Percentiles rank a stretch among this genome's conserved stretches.
Evolutionary conservation across 2,329 filamentous ascomycete species (phyloP).

Genomic region (Teratosphaeria pseudoeucalypti): DNA sequence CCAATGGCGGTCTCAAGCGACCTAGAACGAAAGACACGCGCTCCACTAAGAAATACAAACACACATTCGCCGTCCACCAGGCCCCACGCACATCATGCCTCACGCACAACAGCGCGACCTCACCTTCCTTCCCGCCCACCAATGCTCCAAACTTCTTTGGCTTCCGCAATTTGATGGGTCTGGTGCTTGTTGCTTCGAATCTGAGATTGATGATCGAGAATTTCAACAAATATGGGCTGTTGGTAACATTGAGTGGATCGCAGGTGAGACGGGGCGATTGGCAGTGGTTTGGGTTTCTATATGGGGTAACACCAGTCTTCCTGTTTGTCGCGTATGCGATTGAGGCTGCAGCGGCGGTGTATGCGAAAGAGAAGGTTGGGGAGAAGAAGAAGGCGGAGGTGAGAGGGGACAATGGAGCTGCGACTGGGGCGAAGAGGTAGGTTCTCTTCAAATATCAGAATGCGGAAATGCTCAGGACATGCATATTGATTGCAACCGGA

Average conservation of each 20-base stretch:
- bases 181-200: slow-evolving; percentile 87
- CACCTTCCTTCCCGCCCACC: slow-evolving; percentile 15
- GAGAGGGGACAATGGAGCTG: slow-evolving; percentile 6
- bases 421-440: slow-evolving; percentile 2
- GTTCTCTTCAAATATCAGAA: neutral
- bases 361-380: slow-evolving; percentile 60
- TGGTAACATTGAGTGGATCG: slow-evolving; percentile 77
- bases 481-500: neutral
- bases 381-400: slow-evolving; percentile 34
- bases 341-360: slow-evolving; percentile 69
- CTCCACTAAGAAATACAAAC: slow-evolving; percentile 62
- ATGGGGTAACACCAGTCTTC: slow-evolving; percentile 80
- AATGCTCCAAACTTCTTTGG: slow-evolving; percentile 73
- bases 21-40: neutral
- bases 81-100: slow-evolving; percentile 64
- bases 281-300: slow-evolving; percentile 46
- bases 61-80: slow-evolving; percentile 80
- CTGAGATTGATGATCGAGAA: slow-evolving; percentile 92
- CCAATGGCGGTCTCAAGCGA: neutral
- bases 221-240: slow-evolving; percentile 90
- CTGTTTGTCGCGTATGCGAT: slow-evolving; percentile 84
- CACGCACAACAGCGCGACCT: slow-evolving; percentile 62
- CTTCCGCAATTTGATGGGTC: slow-evolving; percentile 91
- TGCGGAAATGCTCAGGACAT: neutral
- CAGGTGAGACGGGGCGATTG: slow-evolving; percentile 15